Conservation (phyloP, 768 basidiomycete genomes). For the Xerocomus potaroensis region DNA sequence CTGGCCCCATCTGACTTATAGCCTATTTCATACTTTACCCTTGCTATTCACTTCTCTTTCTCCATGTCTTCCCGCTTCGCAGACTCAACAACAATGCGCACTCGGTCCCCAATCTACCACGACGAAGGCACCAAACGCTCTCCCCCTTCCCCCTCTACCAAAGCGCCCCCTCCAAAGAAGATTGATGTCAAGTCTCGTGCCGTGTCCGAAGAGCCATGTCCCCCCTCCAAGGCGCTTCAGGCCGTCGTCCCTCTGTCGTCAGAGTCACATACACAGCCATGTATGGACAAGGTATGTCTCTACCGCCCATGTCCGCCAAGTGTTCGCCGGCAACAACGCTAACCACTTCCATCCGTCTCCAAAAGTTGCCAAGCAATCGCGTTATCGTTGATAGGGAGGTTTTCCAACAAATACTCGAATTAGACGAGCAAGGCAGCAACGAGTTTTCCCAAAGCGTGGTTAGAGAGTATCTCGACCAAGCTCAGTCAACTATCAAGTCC, state of each 20-base stretch:
- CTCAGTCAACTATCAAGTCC: slow-evolving; percentile 62
- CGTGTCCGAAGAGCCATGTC: slow-evolving; percentile 25
- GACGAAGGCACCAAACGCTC: slow-evolving; percentile 28
- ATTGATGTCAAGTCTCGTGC: slow-evolving; percentile 29
- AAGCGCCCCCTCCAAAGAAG: slow-evolving; percentile 29
- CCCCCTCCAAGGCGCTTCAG: slow-evolving; percentile 8
- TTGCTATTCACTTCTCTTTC: slow-evolving; percentile 3
- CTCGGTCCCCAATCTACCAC: slow-evolving; percentile 27
- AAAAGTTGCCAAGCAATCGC: slow-evolving; percentile 12
- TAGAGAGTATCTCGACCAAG: slow-evolving; percentile 77
- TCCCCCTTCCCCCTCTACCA: slow-evolving; percentile 32
- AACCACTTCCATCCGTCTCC: slow-evolving; percentile 1
- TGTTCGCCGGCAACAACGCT: slow-evolving; percentile 1
- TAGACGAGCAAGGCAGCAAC: slow-evolving; percentile 77
- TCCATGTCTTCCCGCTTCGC: slow-evolving; percentile 28
- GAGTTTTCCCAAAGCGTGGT: slow-evolving; percentile 82
- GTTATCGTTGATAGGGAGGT: slow-evolving; percentile 71
- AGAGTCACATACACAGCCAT: slow-evolving; percentile 18
- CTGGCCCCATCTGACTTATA: slow-evolving; percentile 23
- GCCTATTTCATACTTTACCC: slow-evolving; percentile 22
- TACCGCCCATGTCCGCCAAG: background rate
- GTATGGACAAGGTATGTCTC: slow-evolving; percentile 27
- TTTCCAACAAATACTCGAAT: slow-evolving; percentile 84
- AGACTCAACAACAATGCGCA: slow-evolving; percentile 26
- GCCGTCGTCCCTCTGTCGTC: slow-evolving; percentile 1